These are phyloP conservation scores for Avicennia marina DNA, from an alignment of 257 asterid genomes.

Conservation along the genomic window DNA sequence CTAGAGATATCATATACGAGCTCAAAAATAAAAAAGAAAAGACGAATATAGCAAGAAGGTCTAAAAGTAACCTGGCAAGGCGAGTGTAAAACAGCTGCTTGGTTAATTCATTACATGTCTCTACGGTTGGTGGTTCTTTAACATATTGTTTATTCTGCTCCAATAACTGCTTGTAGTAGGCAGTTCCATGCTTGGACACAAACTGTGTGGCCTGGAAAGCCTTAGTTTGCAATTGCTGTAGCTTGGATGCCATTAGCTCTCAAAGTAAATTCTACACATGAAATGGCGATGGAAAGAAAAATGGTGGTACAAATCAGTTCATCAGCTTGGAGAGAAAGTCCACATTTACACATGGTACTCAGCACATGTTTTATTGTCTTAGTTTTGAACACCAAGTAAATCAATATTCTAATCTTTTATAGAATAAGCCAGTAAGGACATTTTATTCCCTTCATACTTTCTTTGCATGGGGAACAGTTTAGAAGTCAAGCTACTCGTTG, in stretches of 20 bases:
- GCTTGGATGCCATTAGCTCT: slow-evolving; percentile 46
- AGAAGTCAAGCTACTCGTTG: too few relatives aligned
- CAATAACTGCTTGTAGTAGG: slow-evolving; percentile 58
- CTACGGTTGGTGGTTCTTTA: slow-evolving; percentile 60
- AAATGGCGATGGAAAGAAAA: neutral
- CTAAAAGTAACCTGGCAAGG: slow-evolving; percentile 51
- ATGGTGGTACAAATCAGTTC: too few relatives aligned
- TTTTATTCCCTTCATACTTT: too few relatives aligned
- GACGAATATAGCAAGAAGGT: neutral
- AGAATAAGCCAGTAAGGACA: too few relatives aligned
- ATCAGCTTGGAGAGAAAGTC: too few relatives aligned
- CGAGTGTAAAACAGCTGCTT: slow-evolving; percentile 64
- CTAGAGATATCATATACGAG: neutral
- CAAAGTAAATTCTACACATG: slow-evolving; percentile 22
- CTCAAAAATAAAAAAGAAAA: neutral
- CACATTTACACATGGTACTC: too few relatives aligned
- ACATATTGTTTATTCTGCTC: slow-evolving; percentile 62
- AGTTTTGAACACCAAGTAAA: too few relatives aligned
- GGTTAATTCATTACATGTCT: slow-evolving; percentile 48
- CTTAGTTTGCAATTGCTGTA: slow-evolving; percentile 54
- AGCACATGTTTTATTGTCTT: too few relatives aligned
- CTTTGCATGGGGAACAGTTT: too few relatives aligned
- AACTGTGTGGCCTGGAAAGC: slow-evolving; percentile 50
- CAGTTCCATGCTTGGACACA: slow-evolving; percentile 44
- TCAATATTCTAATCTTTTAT: too few relatives aligned